A percentile compares a stretch with the other conserved stretches of the same genome.
Conservation (phyloP, 306 rosid genomes). For the Malus sieversii region DNA sequence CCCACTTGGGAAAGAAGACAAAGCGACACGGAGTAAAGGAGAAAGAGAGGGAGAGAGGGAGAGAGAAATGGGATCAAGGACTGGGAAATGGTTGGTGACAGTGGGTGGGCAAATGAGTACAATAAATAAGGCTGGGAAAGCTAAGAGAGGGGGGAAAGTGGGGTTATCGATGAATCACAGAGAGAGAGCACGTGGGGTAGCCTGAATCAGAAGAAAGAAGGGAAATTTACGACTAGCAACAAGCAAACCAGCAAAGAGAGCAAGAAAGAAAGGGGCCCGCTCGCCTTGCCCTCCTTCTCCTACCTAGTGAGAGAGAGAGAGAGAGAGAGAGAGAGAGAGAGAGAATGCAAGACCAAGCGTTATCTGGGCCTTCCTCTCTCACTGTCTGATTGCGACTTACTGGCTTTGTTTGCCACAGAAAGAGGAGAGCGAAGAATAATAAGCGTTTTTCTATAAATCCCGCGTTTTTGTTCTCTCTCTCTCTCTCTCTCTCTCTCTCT, state of each 20-base stretch:
- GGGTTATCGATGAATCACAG: constrained; percentile 4
- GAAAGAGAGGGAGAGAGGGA: not conserved
- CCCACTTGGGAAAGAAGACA: not conserved
- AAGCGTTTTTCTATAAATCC: not conserved
- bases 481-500: not conserved
- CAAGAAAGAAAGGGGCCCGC: not conserved
- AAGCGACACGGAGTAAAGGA: not conserved
- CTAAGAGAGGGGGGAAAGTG: not conserved
- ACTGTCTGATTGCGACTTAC: not conserved
- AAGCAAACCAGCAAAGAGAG: not conserved
- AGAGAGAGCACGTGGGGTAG: constrained; percentile 6
- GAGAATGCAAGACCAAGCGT: not conserved
- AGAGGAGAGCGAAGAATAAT: not conserved
- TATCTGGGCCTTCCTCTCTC: not conserved
- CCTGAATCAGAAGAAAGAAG: constrained; percentile 6
- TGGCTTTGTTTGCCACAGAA: not conserved
- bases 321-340: not conserved
- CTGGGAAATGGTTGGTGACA: not conserved
- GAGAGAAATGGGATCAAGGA: not conserved
- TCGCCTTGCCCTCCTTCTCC: not conserved
- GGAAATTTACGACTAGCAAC: not conserved
- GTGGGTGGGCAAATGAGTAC: not conserved
- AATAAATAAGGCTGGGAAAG: constrained; percentile 10
- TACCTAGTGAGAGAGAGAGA: too few species aligned
- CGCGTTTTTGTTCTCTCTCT: not conserved